Evolutionary conservation across 169 alveolate genomes (phyloP).

Genomic region (Theileria luwenshuni): DNA sequence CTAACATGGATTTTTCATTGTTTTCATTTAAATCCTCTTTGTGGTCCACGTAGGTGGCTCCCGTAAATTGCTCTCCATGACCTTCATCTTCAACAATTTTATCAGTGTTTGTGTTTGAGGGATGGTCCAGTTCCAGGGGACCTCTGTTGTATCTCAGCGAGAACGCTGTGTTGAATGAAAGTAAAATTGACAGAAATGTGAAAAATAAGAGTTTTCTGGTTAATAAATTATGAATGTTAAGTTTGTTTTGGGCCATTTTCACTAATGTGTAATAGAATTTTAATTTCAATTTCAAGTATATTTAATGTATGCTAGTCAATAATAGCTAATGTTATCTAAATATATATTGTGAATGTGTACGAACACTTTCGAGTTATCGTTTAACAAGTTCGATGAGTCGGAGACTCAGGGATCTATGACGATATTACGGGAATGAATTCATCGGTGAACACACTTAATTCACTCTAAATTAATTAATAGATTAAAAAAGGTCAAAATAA

Average conservation of each 20-base stretch:
- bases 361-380: slow-evolving; percentile 10
- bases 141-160: slow-evolving; percentile 22
- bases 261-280: background rate
- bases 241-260: background rate
- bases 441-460: too few relatives aligned
- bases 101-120: background rate
- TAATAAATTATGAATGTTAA: background rate
- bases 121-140: slow-evolving; percentile 9
- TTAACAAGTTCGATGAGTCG: background rate
- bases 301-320: background rate
- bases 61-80: slow-evolving; percentile 19
- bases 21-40: background rate
- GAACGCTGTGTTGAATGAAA: slow-evolving; percentile 1
- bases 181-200: background rate
- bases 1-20: slow-evolving; percentile 1
- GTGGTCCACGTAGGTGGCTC: slow-evolving; percentile 6
- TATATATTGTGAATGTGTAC: background rate
- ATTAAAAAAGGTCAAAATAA: too few relatives aligned
- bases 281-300: background rate
- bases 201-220: background rate
- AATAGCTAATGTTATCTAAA: background rate
- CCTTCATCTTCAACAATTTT: background rate
- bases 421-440: too few relatives aligned
- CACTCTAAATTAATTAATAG: too few relatives aligned
- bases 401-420: slow-evolving; percentile 11